Percentiles rank a stretch among this genome's conserved stretches.
phyloP scores from a whole-genome alignment of 208 protist genomes.

The Histomonas meleagridis region DNA sequence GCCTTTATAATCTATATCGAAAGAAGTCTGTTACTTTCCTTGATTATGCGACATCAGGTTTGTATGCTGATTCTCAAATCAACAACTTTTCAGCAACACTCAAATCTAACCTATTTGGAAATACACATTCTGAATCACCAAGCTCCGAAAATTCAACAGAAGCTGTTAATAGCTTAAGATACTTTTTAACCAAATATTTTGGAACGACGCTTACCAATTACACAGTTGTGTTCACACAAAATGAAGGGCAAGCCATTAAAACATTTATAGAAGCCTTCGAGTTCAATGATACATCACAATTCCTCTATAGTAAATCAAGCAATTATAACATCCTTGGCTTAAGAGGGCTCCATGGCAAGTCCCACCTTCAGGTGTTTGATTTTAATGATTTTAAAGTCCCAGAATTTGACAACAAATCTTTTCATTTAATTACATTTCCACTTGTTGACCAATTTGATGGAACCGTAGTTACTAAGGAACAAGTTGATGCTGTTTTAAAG shows the following conservation, averaged over 20 bases:
- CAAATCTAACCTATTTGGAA: not conserved
- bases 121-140: constrained; percentile 29
- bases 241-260: not conserved
- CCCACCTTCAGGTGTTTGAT: not conserved
- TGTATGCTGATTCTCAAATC: not conserved
- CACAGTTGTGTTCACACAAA: not conserved
- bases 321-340: not conserved
- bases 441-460: constrained; percentile 15
- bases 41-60: not conserved
- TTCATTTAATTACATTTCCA: not conserved
- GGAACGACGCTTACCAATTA: not conserved
- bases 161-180: not conserved
- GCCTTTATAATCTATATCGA: not conserved
- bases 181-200: not conserved
- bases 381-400: too few relatives aligned
- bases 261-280: not conserved
- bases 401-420: not conserved
- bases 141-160: not conserved
- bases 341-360: not conserved
- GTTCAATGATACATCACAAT: not conserved
- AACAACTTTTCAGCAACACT: not conserved
- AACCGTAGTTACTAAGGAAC: not conserved
- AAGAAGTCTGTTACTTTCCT: not conserved
- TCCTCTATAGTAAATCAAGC: not conserved
- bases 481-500: not conserved